These are phyloP conservation scores for Phyllosticta capitalensis DNA, from an alignment of 2,329 filamentous ascomycete species.

Conservation along the genomic window DNA sequence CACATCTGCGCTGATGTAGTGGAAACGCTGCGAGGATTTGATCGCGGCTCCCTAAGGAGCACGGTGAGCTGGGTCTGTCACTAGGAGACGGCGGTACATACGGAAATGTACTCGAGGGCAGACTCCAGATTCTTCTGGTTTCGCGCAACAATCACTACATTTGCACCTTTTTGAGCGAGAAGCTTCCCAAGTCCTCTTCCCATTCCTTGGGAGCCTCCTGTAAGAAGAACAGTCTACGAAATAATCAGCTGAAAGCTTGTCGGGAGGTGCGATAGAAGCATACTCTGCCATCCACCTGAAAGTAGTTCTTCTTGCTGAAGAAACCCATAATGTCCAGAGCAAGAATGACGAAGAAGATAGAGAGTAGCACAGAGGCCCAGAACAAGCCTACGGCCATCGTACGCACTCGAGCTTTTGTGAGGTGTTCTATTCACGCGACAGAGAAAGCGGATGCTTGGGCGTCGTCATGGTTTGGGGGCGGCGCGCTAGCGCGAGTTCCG, in stretches of 20 bases:
- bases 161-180: conserved; percentile 74
- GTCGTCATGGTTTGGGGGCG: too few species aligned
- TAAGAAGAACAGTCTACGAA: conserved; percentile 74
- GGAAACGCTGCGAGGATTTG: conserved; percentile 65
- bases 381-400: conserved; percentile 29
- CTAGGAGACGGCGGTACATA: conserved; percentile 21
- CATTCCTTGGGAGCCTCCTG: conserved; percentile 89
- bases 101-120: conserved; percentile 57
- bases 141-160: conserved; percentile 76
- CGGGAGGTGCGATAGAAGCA: conserved; percentile 13
- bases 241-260: conserved; percentile 12
- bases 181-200: conserved; percentile 65
- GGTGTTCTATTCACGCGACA: background rate
- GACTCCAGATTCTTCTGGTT: conserved; percentile 63
- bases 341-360: conserved; percentile 27
- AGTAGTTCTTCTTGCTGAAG: conserved; percentile 60
- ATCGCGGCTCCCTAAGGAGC: conserved; percentile 51
- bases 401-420: background rate
- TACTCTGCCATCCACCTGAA: conserved; percentile 79
- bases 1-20: conserved; percentile 76
- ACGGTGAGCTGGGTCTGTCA: background rate
- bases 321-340: conserved; percentile 53
- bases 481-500: background rate
- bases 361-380: conserved; percentile 26
- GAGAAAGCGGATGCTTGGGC: background rate